These are phyloP conservation scores for Clarireedia homoeocarpa DNA, from an alignment of 2,329 filamentous ascomycete genomes.

Conservation along the genomic window DNA sequence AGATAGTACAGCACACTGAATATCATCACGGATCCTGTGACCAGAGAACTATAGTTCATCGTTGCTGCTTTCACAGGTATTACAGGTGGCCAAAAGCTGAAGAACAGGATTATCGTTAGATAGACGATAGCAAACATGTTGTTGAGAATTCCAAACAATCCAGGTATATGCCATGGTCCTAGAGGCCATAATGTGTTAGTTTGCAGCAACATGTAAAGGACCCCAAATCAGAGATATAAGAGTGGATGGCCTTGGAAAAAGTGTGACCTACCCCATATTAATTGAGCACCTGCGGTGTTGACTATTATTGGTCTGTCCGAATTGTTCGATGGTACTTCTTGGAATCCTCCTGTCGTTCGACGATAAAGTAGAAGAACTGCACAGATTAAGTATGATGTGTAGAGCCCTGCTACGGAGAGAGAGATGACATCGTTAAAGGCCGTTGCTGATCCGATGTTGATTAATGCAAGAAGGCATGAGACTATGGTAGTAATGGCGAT, in stretches of 20 bases:
- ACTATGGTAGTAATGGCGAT: background rate
- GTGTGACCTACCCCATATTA: conserved; percentile 2
- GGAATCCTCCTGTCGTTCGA: conserved; percentile 1
- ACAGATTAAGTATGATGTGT: conserved; percentile 8
- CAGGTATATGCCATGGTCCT: conserved; percentile 18
- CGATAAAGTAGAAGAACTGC: conserved; percentile 8
- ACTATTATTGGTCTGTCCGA: background rate
- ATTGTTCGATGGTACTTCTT: background rate
- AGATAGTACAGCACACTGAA: conserved; percentile 9
- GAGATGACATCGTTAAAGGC: conserved; percentile 45
- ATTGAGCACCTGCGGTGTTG: conserved; percentile 1
- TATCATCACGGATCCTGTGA: conserved; percentile 5
- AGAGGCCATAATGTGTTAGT: background rate
- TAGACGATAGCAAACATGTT: conserved; percentile 37
- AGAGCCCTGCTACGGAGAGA: conserved; percentile 23
- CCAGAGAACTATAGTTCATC: conserved; percentile 37
- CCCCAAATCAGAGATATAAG: background rate
- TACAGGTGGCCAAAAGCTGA: conserved; percentile 39
- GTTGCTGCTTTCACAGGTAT: conserved; percentile 30
- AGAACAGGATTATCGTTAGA: conserved; percentile 32
- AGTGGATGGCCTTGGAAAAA: background rate
- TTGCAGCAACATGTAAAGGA: background rate
- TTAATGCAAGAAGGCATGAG: conserved; percentile 21
- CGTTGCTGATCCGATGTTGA: conserved; percentile 40
- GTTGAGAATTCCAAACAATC: conserved; percentile 33